Base-by-base conservation (phyloP, 495 filamentous ascomycete genomes). In the Penicillium pancosmium region DNA sequence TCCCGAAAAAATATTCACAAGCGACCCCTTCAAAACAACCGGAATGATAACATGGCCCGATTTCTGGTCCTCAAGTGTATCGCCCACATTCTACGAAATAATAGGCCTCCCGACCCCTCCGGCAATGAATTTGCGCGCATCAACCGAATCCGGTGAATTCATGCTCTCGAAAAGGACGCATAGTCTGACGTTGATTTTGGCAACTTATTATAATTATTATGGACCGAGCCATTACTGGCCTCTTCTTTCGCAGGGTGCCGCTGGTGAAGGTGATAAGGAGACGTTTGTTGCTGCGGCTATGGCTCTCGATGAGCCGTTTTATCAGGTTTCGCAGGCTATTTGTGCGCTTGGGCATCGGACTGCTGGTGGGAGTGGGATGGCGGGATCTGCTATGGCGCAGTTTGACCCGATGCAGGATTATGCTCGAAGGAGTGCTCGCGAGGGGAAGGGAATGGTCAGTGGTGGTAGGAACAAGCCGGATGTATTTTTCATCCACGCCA, bases 31-130 rank as follows among this genome's bases (percentile, higher is more conserved):
- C 67, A 52, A 49, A 2, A 72, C 71, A 4, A 71, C 56, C 0
- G 78, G 80, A 1, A 62, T 86, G n/a, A 68, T 85, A 5, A 76
- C 75, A 21, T 86, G 80, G 81, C 81, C 83, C 4, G 84, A 85
- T 59, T 84, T 82, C 63, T 86, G 81, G 80, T 72, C 69, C 3
- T 67, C 73, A 0, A 80, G 81, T 0, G 64, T 56, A 4, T 80
- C 80, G 1, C 75, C 74, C 0, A 50, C 69, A 23, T 86, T 79
- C 71, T 84, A 78, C 64, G 62, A 68, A 21, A 82, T 87, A 51
- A 66, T 21, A 21, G 19, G 77, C 12, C 69, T 65, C 7, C 60
- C 74, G 38, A 27, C 56, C 0, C 31, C 61, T 1, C 63, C 73
- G 1, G 50, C 66, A 5, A 57, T 68, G 50, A 47, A 52, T 4